These are phyloP conservation scores for Gossypium arboreum DNA, from an alignment of 345 rosid species.

Conservation along the genomic window DNA sequence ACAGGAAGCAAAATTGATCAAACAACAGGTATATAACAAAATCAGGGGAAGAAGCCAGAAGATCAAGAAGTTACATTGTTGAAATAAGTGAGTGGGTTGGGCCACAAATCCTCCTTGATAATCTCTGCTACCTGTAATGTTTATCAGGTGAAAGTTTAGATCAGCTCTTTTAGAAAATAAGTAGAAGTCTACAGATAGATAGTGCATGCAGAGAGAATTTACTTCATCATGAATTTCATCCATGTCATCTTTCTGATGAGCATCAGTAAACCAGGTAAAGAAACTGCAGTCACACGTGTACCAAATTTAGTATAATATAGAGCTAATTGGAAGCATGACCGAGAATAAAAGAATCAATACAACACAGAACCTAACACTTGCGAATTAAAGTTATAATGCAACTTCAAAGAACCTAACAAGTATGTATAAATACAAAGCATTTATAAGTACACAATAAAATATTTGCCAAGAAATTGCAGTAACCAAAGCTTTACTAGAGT, in stretches of 20 bases:
- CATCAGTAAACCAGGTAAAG: too few relatives aligned
- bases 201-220: constrained; percentile 15
- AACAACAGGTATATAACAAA: not conserved
- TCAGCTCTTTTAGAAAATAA: constrained; percentile 6
- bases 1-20: not conserved
- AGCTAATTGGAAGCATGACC: not conserved
- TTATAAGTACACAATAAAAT: not conserved
- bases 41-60: not conserved
- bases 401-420: not conserved
- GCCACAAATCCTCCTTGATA: too few relatives aligned
- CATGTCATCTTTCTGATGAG: too few relatives aligned
- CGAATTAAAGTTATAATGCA: not conserved
- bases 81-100: too few relatives aligned
- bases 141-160: not conserved
- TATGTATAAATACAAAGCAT: not conserved
- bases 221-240: constrained; percentile 61
- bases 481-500: not conserved
- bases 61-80: constrained; percentile 11
- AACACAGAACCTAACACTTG: not conserved
- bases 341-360: not conserved
- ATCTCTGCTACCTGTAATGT: too few relatives aligned
- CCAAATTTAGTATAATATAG: not conserved
- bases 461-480: not conserved
- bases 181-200: not conserved
- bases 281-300: constrained; percentile 40